A percentile compares a stretch with the other conserved stretches of the same genome.
Evolutionary conservation across 495 filamentous ascomycete species (phyloP).

Genomic region (Haplographium delicatum): DNA sequence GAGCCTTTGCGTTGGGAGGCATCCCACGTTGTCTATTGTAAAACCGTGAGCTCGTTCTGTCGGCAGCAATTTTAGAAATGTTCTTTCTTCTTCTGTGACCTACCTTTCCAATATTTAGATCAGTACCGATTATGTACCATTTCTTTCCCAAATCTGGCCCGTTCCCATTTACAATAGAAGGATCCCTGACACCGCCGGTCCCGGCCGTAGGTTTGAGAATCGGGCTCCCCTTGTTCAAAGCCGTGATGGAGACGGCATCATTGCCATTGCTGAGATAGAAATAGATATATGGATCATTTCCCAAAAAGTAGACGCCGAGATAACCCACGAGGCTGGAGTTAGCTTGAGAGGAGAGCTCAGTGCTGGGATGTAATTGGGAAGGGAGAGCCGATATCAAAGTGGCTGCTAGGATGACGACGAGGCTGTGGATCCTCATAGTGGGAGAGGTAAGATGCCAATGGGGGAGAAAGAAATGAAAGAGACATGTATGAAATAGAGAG

Average conservation of each 20-base stretch:
- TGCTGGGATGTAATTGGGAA: background rate
- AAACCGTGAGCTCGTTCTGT: background rate
- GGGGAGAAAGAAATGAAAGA: no score
- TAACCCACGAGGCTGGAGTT: constrained; percentile 40
- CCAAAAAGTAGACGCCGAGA: constrained; percentile 48
- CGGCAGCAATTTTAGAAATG: constrained; percentile 14
- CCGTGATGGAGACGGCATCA: constrained; percentile 39
- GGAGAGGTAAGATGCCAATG: background rate
- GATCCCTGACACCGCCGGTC: constrained; percentile 45
- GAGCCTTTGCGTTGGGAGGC: constrained; percentile 43
- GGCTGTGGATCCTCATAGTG: background rate
- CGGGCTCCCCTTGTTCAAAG: constrained; percentile 41
- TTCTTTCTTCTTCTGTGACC: background rate
- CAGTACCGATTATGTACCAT: constrained; percentile 51
- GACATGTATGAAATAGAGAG: no score
- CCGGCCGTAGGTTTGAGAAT: constrained; percentile 44
- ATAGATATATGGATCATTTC: constrained; percentile 47
- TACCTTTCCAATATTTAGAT: constrained; percentile 46
- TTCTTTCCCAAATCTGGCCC: constrained; percentile 43
- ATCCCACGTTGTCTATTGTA: constrained; percentile 43
- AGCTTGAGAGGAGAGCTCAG: constrained; percentile 27
- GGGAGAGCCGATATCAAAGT: background rate
- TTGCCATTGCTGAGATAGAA: constrained; percentile 50
- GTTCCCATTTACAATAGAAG: constrained; percentile 41
- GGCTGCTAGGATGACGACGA: background rate